These are phyloP conservation scores for Clonostachys rhizophaga DNA, from an alignment of 2,329 filamentous ascomycete genomes.

Conservation along the genomic window DNA sequence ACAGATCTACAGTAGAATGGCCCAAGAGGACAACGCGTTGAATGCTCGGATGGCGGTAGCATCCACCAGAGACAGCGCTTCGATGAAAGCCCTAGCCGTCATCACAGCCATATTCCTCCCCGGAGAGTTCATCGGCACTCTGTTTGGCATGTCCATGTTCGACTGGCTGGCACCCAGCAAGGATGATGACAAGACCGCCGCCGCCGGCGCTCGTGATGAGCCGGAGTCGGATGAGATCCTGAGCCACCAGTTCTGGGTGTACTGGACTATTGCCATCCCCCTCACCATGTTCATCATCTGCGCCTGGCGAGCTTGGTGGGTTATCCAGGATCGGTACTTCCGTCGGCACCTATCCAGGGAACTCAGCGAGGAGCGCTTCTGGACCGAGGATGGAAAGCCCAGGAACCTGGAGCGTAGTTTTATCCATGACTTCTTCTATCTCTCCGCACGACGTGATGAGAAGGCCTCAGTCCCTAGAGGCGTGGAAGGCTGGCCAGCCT, in stretches of 20 bases:
- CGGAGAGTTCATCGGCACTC: slow-evolving; percentile 37
- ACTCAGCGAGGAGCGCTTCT: slow-evolving; percentile 41
- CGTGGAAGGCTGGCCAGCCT: neutral
- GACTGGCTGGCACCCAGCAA: slow-evolving; percentile 33
- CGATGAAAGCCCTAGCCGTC: slow-evolving; percentile 41
- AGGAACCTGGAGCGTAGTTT: slow-evolving; percentile 34
- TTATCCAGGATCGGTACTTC: slow-evolving; percentile 39
- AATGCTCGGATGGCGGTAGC: slow-evolving; percentile 33
- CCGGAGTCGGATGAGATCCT: slow-evolving; percentile 19
- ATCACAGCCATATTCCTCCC: slow-evolving; percentile 43
- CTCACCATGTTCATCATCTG: slow-evolving; percentile 34
- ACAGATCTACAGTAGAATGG: slow-evolving; percentile 43
- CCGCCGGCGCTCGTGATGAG: neutral
- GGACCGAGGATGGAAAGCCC: slow-evolving; percentile 37
- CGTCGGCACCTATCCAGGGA: slow-evolving; percentile 36
- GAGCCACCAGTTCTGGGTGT: slow-evolving; percentile 37
- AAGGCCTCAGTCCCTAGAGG: slow-evolving; percentile 4
- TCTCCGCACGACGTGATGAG: slow-evolving; percentile 26
- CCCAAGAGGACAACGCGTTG: slow-evolving; percentile 41
- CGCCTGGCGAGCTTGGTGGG: slow-evolving; percentile 41
- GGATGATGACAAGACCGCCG: slow-evolving; percentile 12
- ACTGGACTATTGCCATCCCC: slow-evolving; percentile 37
- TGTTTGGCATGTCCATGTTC: slow-evolving; percentile 43
- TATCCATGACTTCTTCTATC: slow-evolving; percentile 35
- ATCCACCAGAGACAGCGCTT: slow-evolving; percentile 35